A percentile compares a stretch with the other conserved stretches of the same genome.
Evolutionary conservation across 225 moss, liverwort and hornwort genomes (phyloP).

Genomic region (Polytrichum formosum): DNA sequence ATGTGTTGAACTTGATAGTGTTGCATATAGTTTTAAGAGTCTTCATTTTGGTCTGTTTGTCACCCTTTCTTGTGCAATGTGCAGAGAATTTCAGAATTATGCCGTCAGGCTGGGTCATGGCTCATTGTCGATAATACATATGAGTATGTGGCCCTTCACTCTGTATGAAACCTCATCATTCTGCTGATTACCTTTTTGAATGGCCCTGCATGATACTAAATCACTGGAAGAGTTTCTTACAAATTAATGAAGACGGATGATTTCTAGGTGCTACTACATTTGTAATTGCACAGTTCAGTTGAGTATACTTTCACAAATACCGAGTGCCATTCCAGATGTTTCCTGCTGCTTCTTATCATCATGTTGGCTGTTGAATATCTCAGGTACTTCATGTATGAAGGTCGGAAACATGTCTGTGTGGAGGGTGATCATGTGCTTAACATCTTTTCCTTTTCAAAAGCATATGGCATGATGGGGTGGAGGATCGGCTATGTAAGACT

Average conservation of each 20-base stretch:
- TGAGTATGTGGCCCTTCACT: constrained; percentile 55
- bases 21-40: too few species aligned
- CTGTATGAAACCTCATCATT: background rate
- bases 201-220: too few species aligned
- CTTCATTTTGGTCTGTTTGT: background rate
- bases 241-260: too few species aligned
- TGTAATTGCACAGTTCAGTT: too few species aligned
- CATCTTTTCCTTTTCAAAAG: constrained; percentile 98
- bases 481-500: constrained; percentile 96
- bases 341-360: background rate
- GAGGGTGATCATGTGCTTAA: constrained; percentile 93
- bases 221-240: too few species aligned
- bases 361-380: background rate
- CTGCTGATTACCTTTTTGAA: too few species aligned
- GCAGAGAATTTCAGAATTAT: constrained; percentile 94
- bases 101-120: constrained; percentile 81
- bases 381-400: constrained; percentile 99
- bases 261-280: too few species aligned
- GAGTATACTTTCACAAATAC: too few species aligned
- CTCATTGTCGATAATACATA: constrained; percentile 98
- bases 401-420: constrained; percentile 68
- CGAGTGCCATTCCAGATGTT: too few species aligned
- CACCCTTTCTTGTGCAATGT: constrained; percentile 5
- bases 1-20: too few species aligned
- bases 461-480: constrained; percentile 99